These are phyloP conservation scores for Medicago ruthenica DNA, from an alignment of 306 rosid genomes.

Conservation along the genomic window DNA sequence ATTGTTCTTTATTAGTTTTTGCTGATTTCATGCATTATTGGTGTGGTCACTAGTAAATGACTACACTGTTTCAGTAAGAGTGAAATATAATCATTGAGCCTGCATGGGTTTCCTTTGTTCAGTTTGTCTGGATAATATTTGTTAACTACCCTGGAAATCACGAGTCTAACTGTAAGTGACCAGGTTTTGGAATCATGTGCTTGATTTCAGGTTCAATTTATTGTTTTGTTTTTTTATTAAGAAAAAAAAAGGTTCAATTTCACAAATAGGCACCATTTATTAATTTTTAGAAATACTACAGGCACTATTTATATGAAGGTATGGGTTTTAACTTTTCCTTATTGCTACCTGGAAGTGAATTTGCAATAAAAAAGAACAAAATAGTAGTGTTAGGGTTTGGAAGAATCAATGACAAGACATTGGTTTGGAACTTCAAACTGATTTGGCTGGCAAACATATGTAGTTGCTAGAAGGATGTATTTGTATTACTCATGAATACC, in stretches of 20 bases:
- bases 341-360: slow-evolving; percentile 35
- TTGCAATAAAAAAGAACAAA: not conserved
- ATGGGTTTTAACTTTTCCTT: slow-evolving; percentile 4
- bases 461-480: slow-evolving; percentile 12
- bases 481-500: slow-evolving; percentile 3
- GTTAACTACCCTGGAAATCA: slow-evolving; percentile 27
- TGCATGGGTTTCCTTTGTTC: slow-evolving; percentile 26
- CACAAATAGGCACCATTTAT: slow-evolving; percentile 13
- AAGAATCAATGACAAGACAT: not conserved
- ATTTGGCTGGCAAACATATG: not conserved
- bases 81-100: slow-evolving; percentile 26
- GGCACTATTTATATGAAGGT: slow-evolving; percentile 23
- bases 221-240: too few species aligned
- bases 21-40: slow-evolving; percentile 1
- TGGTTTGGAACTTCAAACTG: slow-evolving; percentile 1
- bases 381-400: not conserved
- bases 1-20: not conserved
- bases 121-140: slow-evolving; percentile 9
- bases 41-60: not conserved
- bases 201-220: slow-evolving; percentile 39
- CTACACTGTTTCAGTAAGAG: not conserved
- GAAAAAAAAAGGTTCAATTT: slow-evolving; percentile 7
- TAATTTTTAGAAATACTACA: not conserved
- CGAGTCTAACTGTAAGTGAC: not conserved
- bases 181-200: slow-evolving; percentile 28